These are phyloP conservation scores for Trichoderma arundinaceum DNA, from an alignment of 2,329 filamentous ascomycete species.

Conservation along the genomic window DNA sequence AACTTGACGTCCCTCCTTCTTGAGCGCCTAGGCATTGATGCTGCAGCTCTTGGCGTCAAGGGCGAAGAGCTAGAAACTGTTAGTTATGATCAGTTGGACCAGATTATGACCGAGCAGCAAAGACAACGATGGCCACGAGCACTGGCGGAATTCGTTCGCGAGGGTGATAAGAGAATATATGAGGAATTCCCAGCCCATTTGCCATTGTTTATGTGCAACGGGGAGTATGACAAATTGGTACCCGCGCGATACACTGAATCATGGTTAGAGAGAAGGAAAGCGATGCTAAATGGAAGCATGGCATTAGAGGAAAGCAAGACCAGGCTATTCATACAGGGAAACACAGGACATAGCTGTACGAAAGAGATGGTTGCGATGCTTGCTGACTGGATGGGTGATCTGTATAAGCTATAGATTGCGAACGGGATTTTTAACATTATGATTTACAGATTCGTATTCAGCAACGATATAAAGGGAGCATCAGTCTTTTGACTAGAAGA, in stretches of 20 bases:
- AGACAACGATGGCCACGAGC: conserved; percentile 21
- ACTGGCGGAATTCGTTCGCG: background rate
- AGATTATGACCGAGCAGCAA: conserved; percentile 1
- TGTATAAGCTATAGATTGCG: background rate
- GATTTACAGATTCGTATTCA: no score
- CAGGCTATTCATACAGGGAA: conserved; percentile 10
- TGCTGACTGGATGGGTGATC: conserved; percentile 7
- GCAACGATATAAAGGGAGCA: no score
- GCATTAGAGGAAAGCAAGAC: background rate
- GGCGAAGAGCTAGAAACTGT: conserved; percentile 10
- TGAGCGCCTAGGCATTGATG: conserved; percentile 7
- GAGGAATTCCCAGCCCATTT: conserved; percentile 5
- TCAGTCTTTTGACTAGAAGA: no score
- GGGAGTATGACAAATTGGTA: conserved; percentile 16
- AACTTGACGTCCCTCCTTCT: conserved; percentile 14
- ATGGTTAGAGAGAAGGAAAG: conserved; percentile 9
- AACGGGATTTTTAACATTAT: no score
- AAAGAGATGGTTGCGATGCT: conserved; percentile 28
- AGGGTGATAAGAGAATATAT: background rate
- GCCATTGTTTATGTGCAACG: conserved; percentile 5
- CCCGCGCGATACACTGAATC: conserved; percentile 10
- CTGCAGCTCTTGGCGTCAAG: background rate
- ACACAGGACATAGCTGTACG: conserved; percentile 20
- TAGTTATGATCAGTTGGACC: background rate
- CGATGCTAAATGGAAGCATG: background rate